Percentiles rank a stretch among this genome's conserved stretches.
phyloP scores from a whole-genome alignment of 441 rosid genomes.

The Populus hybrid region DNA sequence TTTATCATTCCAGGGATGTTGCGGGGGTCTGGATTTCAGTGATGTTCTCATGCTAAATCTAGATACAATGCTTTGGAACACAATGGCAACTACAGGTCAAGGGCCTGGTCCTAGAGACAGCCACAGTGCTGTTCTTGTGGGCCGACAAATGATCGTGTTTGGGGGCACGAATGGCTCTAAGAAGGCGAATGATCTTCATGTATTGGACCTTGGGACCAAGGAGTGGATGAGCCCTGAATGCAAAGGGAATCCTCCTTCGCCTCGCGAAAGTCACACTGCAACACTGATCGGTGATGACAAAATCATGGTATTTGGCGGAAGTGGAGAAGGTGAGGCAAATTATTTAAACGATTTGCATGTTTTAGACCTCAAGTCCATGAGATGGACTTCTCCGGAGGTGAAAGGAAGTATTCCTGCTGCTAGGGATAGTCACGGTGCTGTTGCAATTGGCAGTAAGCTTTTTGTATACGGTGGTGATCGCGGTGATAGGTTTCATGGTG shows the following conservation, averaged over 20 bases:
- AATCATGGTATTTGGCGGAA: slow-evolving; percentile 68
- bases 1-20: slow-evolving; percentile 52
- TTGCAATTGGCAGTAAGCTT: slow-evolving; percentile 43
- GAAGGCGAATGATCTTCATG: slow-evolving; percentile 67
- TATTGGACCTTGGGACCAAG: slow-evolving; percentile 48
- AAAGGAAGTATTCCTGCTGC: slow-evolving; percentile 61
- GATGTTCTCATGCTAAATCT: slow-evolving; percentile 59
- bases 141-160: slow-evolving; percentile 56
- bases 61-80: slow-evolving; percentile 48
- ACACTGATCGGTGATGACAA: slow-evolving; percentile 44
- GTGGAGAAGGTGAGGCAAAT: slow-evolving; percentile 74
- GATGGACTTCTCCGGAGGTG: slow-evolving; percentile 53
- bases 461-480: slow-evolving; percentile 71
- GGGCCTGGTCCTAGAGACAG: slow-evolving; percentile 79
- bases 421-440: slow-evolving; percentile 67
- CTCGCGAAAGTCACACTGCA: slow-evolving; percentile 77
- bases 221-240: slow-evolving; percentile 54
- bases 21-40: slow-evolving; percentile 68
- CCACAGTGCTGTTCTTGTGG: slow-evolving; percentile 66
- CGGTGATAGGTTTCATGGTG: slow-evolving; percentile 65
- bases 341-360: slow-evolving; percentile 68
- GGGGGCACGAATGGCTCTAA: slow-evolving; percentile 73
- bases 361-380: slow-evolving; percentile 59
- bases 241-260: slow-evolving; percentile 49
- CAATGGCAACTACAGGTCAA: slow-evolving; percentile 49